These are phyloP conservation scores for Suhomyces pyralidae DNA, from an alignment of 805 yeast species.

Conservation along the genomic window DNA sequence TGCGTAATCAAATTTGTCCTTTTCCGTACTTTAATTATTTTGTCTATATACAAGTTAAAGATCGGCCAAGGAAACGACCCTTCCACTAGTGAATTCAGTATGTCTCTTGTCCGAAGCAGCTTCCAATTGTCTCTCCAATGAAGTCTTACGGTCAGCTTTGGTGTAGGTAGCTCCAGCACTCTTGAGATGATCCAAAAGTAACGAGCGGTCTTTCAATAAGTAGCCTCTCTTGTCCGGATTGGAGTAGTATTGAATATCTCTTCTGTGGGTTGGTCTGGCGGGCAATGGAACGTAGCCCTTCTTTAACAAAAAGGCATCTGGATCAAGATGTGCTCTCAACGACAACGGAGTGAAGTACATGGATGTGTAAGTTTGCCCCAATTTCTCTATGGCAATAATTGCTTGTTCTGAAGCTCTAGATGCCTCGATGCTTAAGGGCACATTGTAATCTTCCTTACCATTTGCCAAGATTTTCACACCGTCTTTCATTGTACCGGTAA, in stretches of 20 bases:
- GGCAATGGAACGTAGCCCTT: slow-evolving; percentile 80
- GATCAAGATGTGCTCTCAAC: slow-evolving; percentile 71
- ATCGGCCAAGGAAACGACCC: slow-evolving; percentile 9
- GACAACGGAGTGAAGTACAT: slow-evolving; percentile 63
- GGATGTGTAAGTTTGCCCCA: slow-evolving; percentile 74
- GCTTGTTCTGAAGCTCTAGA: slow-evolving; percentile 76
- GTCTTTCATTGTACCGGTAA: slow-evolving; percentile 66
- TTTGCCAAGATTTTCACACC: slow-evolving; percentile 82
- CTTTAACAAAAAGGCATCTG: slow-evolving; percentile 62
- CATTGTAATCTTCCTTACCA: slow-evolving; percentile 48
- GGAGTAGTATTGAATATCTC: slow-evolving; percentile 77
- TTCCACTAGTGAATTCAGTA: slow-evolving; percentile 9
- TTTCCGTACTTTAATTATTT: too few species aligned
- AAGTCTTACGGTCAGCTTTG: slow-evolving; percentile 27
- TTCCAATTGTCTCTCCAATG: slow-evolving; percentile 36
- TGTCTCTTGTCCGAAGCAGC: slow-evolving; percentile 22
- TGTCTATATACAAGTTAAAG: slow-evolving; percentile 7
- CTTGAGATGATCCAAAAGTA: slow-evolving; percentile 38
- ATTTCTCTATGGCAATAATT: slow-evolving; percentile 63
- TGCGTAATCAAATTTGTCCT: too few species aligned
- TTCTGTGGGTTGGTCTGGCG: slow-evolving; percentile 81
- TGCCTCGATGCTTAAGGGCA: slow-evolving; percentile 76
- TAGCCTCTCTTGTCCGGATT: slow-evolving; percentile 74
- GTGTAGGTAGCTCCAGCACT: slow-evolving; percentile 16
- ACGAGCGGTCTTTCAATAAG: slow-evolving; percentile 42